Base-by-base conservation (phyloP, 345 rosid genomes). In the Pugionium cornutum region DNA sequence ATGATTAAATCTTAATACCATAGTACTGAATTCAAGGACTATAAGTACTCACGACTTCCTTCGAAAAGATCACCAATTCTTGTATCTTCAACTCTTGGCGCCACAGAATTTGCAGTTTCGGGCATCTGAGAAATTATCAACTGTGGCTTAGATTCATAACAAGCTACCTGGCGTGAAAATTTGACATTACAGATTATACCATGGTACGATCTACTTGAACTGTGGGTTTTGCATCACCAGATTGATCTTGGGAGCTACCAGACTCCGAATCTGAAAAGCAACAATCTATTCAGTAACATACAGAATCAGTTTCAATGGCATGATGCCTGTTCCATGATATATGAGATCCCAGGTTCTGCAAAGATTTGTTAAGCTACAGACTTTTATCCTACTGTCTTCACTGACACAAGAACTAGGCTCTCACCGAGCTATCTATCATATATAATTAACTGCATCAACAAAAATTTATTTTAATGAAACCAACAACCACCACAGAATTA, bases 241-340 rank as follows among this genome's bases (percentile, higher is more conserved):
- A 72, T 66, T 75, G 90, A 77, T 82, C 79, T 44, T 84, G 89
- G 51, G 89, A 81, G 72, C 83, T 70, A 61, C 80, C 75, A 58
- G 85, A 74, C 10, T 81, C 95, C 30, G 90, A 82, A 77, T 75
- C 96, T 83, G 82, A 64, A 69, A 60, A 54, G 47, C 31, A 68
- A 62, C 48, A 67, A 42, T 18, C 32, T 30, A 33, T 11, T 62
- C 59, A 62, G 41, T 62, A 55, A 53, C 52, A 65, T 26, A 33
- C 4, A 34, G 48, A 61, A 47, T 42, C 26, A 47, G 6, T 31
- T 67, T 41, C 58, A 11, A 28, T 9, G n/a, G 18, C 51, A 37
- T 27, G 18, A 46, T 66, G 9, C 72, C 54, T 35, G 7, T 45
- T 43, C 9, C 44, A 33, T 53, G 58, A 26, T 33, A 8, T 37